Conservation (phyloP, 1,139 yeast species). For the Hemisphaericaspora subhashii region DNA sequence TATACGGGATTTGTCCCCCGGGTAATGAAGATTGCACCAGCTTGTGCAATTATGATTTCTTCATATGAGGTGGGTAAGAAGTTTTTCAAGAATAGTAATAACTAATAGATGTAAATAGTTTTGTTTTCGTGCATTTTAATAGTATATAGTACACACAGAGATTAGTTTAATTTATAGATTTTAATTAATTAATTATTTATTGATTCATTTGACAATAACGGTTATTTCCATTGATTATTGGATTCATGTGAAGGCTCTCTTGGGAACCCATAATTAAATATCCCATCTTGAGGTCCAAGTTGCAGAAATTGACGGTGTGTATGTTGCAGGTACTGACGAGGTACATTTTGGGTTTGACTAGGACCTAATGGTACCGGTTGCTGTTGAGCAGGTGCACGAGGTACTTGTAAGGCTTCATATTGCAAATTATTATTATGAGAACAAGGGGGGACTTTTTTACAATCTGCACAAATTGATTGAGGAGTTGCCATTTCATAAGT, state of each 20-base stretch:
- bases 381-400: constrained; percentile 2
- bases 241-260: constrained; percentile 2
- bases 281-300: not conserved
- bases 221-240: constrained; percentile 3
- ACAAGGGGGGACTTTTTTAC: constrained; percentile 12
- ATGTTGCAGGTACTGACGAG: constrained; percentile 3
- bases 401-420: constrained; percentile 6
- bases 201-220: too few species aligned
- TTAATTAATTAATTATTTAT: not conserved
- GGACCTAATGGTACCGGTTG: constrained; percentile 7
- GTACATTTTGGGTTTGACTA: constrained; percentile 3
- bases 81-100: constrained; percentile 41
- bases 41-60: constrained; percentile 98
- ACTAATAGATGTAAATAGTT: constrained; percentile 1
- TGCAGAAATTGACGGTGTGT: constrained; percentile 3
- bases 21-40: constrained; percentile 88
- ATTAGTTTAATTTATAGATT: not conserved
- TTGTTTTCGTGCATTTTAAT: not conserved
- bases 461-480: constrained; percentile 12
- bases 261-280: not conserved
- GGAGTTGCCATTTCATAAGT: constrained; percentile 14
- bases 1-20: constrained; percentile 87
- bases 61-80: constrained; percentile 88
- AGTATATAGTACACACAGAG: not conserved
- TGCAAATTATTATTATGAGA: constrained; percentile 5